These are phyloP conservation scores for Tulasnella sp. DNA, from an alignment of 768 basidiomycete genomes.

Conservation along the genomic window DNA sequence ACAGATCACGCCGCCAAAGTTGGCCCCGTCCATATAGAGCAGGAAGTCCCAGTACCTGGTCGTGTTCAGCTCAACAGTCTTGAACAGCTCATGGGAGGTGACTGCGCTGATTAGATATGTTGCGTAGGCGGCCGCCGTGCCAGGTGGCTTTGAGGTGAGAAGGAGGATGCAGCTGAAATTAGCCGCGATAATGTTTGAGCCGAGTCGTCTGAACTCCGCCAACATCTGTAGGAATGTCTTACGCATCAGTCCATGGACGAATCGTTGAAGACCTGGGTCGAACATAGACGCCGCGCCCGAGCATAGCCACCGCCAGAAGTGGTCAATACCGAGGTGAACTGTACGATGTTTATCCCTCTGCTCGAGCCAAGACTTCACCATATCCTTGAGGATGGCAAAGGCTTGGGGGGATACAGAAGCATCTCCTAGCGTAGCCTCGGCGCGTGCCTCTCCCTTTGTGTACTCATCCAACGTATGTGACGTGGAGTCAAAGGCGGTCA, in stretches of 20 bases:
- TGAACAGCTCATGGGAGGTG: slow-evolving; percentile 89
- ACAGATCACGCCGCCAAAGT: slow-evolving; percentile 82
- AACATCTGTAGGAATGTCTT: slow-evolving; percentile 97
- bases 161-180: slow-evolving; percentile 88
- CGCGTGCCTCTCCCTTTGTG: slow-evolving; percentile 52
- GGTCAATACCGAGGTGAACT: slow-evolving; percentile 50
- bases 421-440: slow-evolving; percentile 78
- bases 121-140: slow-evolving; percentile 89
- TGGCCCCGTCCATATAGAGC: slow-evolving; percentile 91
- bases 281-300: slow-evolving; percentile 77
- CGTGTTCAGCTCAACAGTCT: slow-evolving; percentile 78
- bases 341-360: slow-evolving; percentile 61
- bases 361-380: slow-evolving; percentile 85
- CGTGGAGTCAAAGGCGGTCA: slow-evolving; percentile 87
- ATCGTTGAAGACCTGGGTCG: slow-evolving; percentile 85
- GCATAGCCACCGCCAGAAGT: slow-evolving; percentile 97
- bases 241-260: slow-evolving; percentile 91
- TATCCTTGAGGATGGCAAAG: slow-evolving; percentile 71
- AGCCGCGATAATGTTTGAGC: slow-evolving; percentile 86
- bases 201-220: slow-evolving; percentile 93
- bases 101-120: slow-evolving; percentile 91
- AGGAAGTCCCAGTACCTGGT: slow-evolving; percentile 88
- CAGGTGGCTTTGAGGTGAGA: slow-evolving; percentile 90
- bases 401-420: slow-evolving; percentile 82
- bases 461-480: slow-evolving; percentile 88